These are phyloP conservation scores for Xerophyta viscosa DNA, from an alignment of 106 monocot genomes.

Conservation along the genomic window DNA sequence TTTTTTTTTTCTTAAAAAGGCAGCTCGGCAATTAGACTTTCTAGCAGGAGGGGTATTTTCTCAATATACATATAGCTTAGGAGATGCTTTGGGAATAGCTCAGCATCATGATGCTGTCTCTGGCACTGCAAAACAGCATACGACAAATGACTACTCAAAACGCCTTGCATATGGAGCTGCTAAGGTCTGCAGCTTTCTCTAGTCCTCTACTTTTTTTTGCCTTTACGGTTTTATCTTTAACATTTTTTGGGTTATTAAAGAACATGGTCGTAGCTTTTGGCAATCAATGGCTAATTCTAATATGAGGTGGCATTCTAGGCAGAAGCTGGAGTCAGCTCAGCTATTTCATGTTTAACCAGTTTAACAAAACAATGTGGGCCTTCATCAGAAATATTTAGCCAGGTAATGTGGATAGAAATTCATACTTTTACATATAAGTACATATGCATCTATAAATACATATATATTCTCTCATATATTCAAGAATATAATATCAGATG, in stretches of 20 bases:
- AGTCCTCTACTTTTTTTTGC: too few relatives aligned
- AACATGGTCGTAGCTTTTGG: too few relatives aligned
- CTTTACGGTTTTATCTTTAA: too few relatives aligned
- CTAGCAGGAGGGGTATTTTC: conserved; percentile 20
- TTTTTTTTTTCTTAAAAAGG: conserved; percentile 20
- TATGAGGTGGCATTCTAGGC: conserved; percentile 22
- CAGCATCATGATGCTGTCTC: conserved; percentile 79
- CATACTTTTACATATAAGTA: too few relatives aligned
- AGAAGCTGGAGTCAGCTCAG: conserved; percentile 36
- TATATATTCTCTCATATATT: too few relatives aligned
- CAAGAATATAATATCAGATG: too few relatives aligned
- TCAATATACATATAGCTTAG: conserved; percentile 36
- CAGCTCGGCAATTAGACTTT: conserved; percentile 64
- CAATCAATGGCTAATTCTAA: too few relatives aligned
- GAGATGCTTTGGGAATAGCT: conserved; percentile 57
- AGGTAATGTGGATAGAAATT: too few relatives aligned
- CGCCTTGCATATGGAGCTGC: conserved; percentile 59
- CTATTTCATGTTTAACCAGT: conserved; percentile 44
- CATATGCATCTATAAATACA: too few relatives aligned
- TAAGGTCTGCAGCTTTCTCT: conserved; percentile 23
- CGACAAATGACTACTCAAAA: conserved; percentile 71
- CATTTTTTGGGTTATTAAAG: too few relatives aligned
- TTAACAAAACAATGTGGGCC: conserved; percentile 21
- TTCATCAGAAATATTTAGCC: conserved; percentile 30
- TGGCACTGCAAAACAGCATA: conserved; percentile 70